phyloP scores from a whole-genome alignment of 2,329 filamentous ascomycete species.

The Aspergillus uvarum region DNA sequence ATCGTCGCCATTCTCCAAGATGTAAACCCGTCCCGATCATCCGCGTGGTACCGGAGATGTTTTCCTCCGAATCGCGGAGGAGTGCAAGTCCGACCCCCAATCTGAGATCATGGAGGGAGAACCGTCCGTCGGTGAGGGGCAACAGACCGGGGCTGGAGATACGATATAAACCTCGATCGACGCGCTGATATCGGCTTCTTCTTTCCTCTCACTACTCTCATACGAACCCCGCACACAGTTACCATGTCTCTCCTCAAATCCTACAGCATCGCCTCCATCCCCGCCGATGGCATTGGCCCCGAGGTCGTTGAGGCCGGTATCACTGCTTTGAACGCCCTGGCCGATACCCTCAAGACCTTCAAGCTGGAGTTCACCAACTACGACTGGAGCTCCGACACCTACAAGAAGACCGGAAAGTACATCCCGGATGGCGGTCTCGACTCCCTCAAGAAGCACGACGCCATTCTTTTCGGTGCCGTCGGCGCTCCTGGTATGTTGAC shows the following conservation, averaged over 20 bases:
- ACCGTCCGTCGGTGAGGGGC: not conserved
- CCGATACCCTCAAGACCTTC: constrained; percentile 55
- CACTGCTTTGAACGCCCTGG: constrained; percentile 54
- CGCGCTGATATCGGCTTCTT: not conserved
- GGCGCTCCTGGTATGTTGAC: constrained; percentile 54
- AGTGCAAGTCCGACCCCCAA: not conserved
- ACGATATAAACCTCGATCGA: not conserved
- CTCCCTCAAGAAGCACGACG: constrained; percentile 59
- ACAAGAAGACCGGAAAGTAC: constrained; percentile 65
- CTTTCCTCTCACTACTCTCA: not conserved
- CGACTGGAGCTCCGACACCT: constrained; percentile 67
- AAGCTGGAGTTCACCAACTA: constrained; percentile 61
- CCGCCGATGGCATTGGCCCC: constrained; percentile 68
- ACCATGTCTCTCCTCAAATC: constrained; percentile 17
- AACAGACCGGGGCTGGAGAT: not conserved
- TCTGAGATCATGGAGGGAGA: not conserved
- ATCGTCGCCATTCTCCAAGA: not conserved
- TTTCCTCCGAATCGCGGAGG: not conserved
- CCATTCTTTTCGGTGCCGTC: constrained; percentile 68
- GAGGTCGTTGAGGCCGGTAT: constrained; percentile 67
- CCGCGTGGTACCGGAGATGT: not conserved
- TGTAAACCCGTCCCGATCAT: not conserved
- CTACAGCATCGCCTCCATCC: constrained; percentile 62
- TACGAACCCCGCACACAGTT: not conserved
- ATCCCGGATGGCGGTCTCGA: constrained; percentile 62